Evolutionary conservation across 2,329 filamentous ascomycete genomes (phyloP).

Genomic region (Alternaria ethzedia): DNA sequence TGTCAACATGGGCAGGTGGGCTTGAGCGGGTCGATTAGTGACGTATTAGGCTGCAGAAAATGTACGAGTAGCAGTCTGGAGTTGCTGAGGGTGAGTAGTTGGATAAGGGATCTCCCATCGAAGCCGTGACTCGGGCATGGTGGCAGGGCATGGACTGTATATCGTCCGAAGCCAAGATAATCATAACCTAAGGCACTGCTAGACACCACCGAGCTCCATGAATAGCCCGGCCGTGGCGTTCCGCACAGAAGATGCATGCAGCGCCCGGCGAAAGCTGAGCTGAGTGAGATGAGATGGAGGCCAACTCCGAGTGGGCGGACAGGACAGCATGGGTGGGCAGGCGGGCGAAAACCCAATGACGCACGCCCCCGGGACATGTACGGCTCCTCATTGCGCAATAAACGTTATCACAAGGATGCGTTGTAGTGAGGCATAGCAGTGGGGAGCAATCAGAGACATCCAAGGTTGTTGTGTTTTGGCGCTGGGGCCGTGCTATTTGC

Average conservation of each 20-base stretch:
- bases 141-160: slow-evolving; percentile 25
- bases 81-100: slow-evolving; percentile 10
- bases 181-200: slow-evolving; percentile 14
- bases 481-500: slow-evolving; percentile 10
- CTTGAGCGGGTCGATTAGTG: slow-evolving; percentile 3
- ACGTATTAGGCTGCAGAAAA: slow-evolving; percentile 6
- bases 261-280: slow-evolving; percentile 11
- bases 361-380: not conserved
- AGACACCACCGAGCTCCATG: slow-evolving; percentile 15
- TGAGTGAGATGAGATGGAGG: slow-evolving; percentile 11
- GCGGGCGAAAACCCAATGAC: not conserved
- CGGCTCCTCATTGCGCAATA: not conserved
- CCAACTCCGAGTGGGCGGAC: not conserved
- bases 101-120: slow-evolving; percentile 16
- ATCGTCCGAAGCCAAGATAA: slow-evolving; percentile 30
- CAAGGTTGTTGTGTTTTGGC: slow-evolving; percentile 3
- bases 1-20: not conserved
- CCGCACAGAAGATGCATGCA: slow-evolving; percentile 10
- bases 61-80: slow-evolving; percentile 8
- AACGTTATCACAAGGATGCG: not conserved
- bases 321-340: not conserved
- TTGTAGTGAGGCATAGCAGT: not conserved
- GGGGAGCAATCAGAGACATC: not conserved
- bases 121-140: slow-evolving; percentile 17
- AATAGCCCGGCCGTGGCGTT: slow-evolving; percentile 18